Conservation (phyloP, 306 rosid genomes). For the Cajanus cajan region DNA sequence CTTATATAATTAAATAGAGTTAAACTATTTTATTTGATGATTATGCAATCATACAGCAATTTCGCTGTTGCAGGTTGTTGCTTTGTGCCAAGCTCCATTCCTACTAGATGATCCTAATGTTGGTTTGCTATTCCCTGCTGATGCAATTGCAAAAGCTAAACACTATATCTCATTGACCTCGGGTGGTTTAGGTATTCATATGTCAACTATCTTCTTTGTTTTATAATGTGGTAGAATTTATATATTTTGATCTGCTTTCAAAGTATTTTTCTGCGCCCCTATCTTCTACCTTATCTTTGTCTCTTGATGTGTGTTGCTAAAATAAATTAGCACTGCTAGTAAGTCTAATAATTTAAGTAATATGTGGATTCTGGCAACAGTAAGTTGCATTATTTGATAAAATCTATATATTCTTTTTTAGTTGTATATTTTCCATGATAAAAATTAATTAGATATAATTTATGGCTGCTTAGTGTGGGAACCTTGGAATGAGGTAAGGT, state of each 20-base stretch:
- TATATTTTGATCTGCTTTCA: background rate
- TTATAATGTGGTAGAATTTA: conserved; percentile 1
- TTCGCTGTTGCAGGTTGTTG: conserved; percentile 72
- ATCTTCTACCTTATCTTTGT: background rate
- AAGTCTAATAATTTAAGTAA: background rate
- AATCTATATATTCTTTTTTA: background rate
- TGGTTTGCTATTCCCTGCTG: conserved; percentile 93
- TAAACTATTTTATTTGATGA: background rate
- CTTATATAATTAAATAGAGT: conserved; percentile 3
- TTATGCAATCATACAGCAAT: conserved; percentile 29
- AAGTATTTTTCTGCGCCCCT: background rate
- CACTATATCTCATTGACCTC: conserved; percentile 75
- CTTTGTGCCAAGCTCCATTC: conserved; percentile 99
- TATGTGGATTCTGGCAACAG: background rate
- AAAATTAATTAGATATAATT: background rate
- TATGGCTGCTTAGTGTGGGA: background rate
- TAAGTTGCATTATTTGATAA: background rate
- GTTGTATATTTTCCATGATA: background rate
- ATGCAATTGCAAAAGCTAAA: conserved; percentile 94
- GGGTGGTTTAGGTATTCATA: conserved; percentile 88
- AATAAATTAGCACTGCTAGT: background rate
- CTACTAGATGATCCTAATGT: conserved; percentile 92
- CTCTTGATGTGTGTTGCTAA: background rate
- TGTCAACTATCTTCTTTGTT: conserved; percentile 21
- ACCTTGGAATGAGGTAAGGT: background rate